Evolutionary conservation across 805 yeast genomes (phyloP), one percentile per base, ranked within the genome.

Genomic region (Isabelozyma heimii): DNA sequence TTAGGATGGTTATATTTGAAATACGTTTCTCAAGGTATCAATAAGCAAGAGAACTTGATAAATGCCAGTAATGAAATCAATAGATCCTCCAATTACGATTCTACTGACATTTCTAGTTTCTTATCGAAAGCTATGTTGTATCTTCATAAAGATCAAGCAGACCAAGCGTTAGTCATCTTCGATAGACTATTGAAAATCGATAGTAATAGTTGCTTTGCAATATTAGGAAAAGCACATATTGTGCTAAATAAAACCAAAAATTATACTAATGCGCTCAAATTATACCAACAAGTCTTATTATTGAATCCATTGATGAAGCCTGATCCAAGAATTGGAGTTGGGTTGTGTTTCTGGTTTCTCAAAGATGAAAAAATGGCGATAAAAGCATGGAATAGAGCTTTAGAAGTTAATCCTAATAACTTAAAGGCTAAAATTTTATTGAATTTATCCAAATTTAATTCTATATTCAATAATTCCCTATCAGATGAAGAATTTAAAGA

Each of bases 251-350:
- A 85, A 64, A 63, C 73, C 9, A 84, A 82, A 51, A 87, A 87
- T 62, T 91, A 84, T 65, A 65, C 78, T 20, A 83, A 79, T 5
- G 91, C 97, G 13, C 77, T 94, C 58, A 85, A 85, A 63, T 65
- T 88, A 30, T 94, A 89, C 68, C 99, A 94, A 73, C 87, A 86
- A 54, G 84, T 88, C 7, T 73, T 94, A 54, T 77, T 85, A 33
- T 74, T 84, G 44, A 85, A 90, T 52, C 97, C 97, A 2, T 63
- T 86, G 37, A 70, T 87, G 56, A 80, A 80, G 56, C 97, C 98
- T 4, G 97, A 92, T 69, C 95, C 97, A 15, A 78, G 99, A 66
- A 79, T 94, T 51, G 99, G 98, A 27, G 82, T 92, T 52, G 99
- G 99, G 35, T 72, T 94, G 54, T 91, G 97, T 66, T 92, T 85